phyloP scores from a whole-genome alignment of 2,329 filamentous ascomycete species.

The Sporothrix inflata region DNA sequence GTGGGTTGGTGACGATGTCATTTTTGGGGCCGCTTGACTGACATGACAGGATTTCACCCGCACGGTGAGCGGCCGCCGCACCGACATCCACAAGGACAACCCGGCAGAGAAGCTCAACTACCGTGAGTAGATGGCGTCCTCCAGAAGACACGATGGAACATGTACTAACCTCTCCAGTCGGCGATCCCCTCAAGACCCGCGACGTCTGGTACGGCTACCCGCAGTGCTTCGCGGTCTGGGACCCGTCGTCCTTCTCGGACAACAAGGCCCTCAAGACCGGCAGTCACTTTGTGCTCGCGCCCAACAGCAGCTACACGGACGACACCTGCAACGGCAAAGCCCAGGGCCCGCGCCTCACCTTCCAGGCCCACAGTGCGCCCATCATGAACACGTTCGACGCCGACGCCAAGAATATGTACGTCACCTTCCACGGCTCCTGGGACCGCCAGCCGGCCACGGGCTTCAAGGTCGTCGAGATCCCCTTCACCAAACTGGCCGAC shows the following conservation, averaged over 20 bases:
- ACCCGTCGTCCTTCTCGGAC: conserved; percentile 36
- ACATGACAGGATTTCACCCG: conserved; percentile 48
- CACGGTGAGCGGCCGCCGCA: conserved; percentile 47
- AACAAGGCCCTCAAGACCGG: conserved; percentile 40
- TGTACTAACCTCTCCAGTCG: conserved; percentile 33
- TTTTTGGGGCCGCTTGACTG: not conserved
- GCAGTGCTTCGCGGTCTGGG: conserved; percentile 44
- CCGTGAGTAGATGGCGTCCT: conserved; percentile 42
- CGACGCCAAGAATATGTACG: conserved; percentile 42
- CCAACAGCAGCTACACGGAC: conserved; percentile 45
- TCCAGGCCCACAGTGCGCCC: conserved; percentile 41
- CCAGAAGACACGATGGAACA: not conserved
- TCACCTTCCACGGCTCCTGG: conserved; percentile 42
- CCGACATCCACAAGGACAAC: conserved; percentile 62
- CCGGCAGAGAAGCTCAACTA: conserved; percentile 69
- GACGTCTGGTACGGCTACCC: conserved; percentile 58
- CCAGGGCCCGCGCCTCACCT: conserved; percentile 45
- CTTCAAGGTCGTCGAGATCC: conserved; percentile 41
- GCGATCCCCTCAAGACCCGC: conserved; percentile 38
- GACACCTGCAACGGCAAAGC: conserved; percentile 42
- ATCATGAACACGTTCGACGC: conserved; percentile 41
- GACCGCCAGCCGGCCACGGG: conserved; percentile 39
- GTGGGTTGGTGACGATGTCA: not conserved
- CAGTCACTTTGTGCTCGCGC: conserved; percentile 45
- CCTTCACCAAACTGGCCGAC: conserved; percentile 38